phyloP scores from a whole-genome alignment of 1,139 yeast genomes.

The Blastobotrys proliferans region DNA sequence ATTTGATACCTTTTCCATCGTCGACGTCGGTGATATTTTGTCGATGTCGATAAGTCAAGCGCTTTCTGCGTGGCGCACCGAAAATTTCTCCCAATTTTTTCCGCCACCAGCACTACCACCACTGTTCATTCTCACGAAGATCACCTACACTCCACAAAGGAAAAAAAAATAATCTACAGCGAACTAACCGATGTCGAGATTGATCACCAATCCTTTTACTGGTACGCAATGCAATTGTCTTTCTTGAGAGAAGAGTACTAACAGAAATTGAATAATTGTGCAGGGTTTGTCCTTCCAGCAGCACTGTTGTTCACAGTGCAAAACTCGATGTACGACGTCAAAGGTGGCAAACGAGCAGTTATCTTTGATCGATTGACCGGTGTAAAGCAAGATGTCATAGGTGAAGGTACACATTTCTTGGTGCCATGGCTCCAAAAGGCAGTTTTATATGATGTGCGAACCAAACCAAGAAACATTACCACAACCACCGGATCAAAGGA shows the following conservation, averaged over 20 bases:
- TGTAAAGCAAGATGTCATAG: constrained; percentile 78
- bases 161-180: no score
- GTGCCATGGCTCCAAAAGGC: constrained; percentile 97
- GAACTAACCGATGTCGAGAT: constrained; percentile 15
- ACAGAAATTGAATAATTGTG: not conserved
- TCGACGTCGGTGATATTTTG: not conserved
- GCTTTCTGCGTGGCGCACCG: not conserved
- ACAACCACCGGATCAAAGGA: constrained; percentile 97
- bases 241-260: not conserved
- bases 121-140: no score
- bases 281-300: constrained; percentile 30
- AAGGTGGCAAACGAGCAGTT: constrained; percentile 94
- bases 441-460: constrained; percentile 83
- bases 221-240: no score
- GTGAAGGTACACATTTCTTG: constrained; percentile 95
- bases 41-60: not conserved
- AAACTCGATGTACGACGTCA: constrained; percentile 65
- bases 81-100: not conserved
- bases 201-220: constrained; percentile 16
- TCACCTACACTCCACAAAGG: not conserved
- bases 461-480: constrained; percentile 87
- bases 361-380: constrained; percentile 90
- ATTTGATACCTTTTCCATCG: not conserved
- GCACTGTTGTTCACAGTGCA: constrained; percentile 26
- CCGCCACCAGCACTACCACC: not conserved